A percentile compares a stretch with the other conserved stretches of the same genome.
Conservation (phyloP, 2,329 filamentous ascomycete species). For the Penicillium sp. region DNA sequence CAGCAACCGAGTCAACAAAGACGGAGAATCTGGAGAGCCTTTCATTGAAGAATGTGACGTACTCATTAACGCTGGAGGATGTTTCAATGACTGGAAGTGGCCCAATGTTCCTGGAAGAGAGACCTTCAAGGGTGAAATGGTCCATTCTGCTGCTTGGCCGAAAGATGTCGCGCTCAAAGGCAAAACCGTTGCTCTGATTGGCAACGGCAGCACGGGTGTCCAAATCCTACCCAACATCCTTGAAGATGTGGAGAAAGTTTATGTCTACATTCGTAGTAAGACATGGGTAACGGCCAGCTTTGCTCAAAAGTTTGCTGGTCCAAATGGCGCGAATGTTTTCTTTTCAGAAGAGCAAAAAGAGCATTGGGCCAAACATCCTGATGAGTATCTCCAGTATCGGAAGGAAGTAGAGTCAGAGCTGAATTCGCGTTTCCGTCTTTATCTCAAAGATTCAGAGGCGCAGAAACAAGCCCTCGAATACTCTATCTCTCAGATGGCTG, state of each 20-base stretch:
- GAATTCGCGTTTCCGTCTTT: constrained; percentile 1
- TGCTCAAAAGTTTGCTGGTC: constrained; percentile 3
- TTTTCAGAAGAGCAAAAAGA: neutral
- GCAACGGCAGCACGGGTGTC: neutral
- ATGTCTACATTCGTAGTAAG: neutral
- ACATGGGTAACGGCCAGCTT: constrained; percentile 5
- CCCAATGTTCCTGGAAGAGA: neutral
- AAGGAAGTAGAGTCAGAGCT: constrained; percentile 5
- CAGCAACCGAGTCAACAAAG: neutral
- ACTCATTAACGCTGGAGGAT: neutral
- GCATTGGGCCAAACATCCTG: neutral
- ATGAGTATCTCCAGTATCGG: constrained; percentile 1
- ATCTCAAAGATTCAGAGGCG: neutral
- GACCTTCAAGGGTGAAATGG: neutral
- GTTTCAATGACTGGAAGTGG: constrained; percentile 9
- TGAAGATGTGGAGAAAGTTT: neutral
- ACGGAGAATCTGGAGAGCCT: neutral
- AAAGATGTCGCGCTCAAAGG: neutral
- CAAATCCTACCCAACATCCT: neutral
- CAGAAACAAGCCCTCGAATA: neutral
- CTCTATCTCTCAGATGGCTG: neutral
- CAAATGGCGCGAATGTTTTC: constrained; percentile 1
- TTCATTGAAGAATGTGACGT: neutral
- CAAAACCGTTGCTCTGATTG: neutral
- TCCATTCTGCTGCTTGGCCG: neutral